A percentile compares a stretch with the other conserved stretches of the same genome.
These are phyloP conservation scores for Oryza meridionalis DNA, from an alignment of 176 grass and related monocot species.

Conservation along the genomic window DNA sequence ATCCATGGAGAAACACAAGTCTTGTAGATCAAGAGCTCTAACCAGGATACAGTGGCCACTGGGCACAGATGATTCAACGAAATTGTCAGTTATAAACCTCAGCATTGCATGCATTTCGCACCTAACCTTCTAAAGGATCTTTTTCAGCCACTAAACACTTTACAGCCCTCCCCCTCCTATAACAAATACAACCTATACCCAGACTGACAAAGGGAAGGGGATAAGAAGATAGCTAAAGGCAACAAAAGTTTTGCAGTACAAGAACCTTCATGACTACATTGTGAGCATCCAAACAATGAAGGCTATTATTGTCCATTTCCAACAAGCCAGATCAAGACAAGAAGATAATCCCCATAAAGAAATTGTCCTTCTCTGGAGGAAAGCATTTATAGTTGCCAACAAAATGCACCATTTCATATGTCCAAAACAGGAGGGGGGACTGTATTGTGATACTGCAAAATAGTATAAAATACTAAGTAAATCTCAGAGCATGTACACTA, in stretches of 20 bases:
- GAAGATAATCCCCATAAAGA: background rate
- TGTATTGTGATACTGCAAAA: constrained; percentile 9
- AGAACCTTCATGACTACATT: background rate
- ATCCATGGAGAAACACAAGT: background rate
- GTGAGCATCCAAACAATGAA: background rate
- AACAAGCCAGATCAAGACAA: background rate
- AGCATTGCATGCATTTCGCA: background rate
- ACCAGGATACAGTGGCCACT: background rate
- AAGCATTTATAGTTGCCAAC: background rate
- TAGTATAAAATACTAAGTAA: constrained; percentile 3
- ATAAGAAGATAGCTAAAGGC: background rate
- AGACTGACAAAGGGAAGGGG: background rate
- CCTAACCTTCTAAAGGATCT: background rate
- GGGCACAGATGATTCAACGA: background rate
- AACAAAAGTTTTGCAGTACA: background rate
- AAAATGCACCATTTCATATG: background rate
- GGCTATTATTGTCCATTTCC: background rate
- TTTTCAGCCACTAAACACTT: background rate
- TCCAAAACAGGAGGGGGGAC: background rate
- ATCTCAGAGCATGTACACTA: constrained; percentile 34
- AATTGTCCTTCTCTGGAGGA: background rate
- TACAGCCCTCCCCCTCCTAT: background rate
- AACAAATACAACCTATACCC: background rate
- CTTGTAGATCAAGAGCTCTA: background rate
- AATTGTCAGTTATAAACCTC: background rate